Evolutionary conservation across 768 basidiomycete genomes (phyloP).

Genomic region (Pleurotus giganteus): DNA sequence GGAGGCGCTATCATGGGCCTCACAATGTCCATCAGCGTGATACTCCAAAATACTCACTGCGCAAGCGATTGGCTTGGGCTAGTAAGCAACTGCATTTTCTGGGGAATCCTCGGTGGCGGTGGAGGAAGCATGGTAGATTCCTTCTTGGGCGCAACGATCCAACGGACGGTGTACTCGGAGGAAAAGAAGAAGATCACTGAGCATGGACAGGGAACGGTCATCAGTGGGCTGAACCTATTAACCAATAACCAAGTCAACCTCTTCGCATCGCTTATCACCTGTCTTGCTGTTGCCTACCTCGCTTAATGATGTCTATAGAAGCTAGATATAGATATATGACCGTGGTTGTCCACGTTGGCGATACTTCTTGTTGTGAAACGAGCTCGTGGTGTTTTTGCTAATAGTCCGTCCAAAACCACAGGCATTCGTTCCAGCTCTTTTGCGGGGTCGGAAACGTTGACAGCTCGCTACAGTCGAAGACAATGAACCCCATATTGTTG

Average conservation of each 20-base stretch:
- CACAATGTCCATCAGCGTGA: constrained; percentile 51
- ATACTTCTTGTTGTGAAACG: too few species aligned
- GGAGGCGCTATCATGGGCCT: constrained; percentile 77
- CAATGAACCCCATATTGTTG: not conserved
- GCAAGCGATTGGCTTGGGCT: constrained; percentile 35
- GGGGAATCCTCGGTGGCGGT: constrained; percentile 67
- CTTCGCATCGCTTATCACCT: constrained; percentile 15
- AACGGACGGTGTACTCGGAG: constrained; percentile 72
- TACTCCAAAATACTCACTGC: constrained; percentile 63
- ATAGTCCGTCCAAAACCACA: too few species aligned
- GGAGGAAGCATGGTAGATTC: constrained; percentile 89
- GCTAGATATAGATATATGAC: too few species aligned
- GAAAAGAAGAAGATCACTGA: constrained; percentile 62
- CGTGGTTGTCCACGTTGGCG: too few species aligned
- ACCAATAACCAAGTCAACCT: constrained; percentile 78
- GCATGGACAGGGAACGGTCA: constrained; percentile 44
- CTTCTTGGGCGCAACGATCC: constrained; percentile 82
- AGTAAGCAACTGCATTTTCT: constrained; percentile 43
- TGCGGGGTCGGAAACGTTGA: too few species aligned
- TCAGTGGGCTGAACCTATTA: constrained; percentile 68
- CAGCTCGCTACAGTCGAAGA: too few species aligned
- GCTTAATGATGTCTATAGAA: too few species aligned
- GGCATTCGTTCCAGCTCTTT: too few species aligned
- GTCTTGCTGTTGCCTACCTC: not conserved
- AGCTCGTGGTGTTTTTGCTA: too few species aligned